A percentile compares a stretch with the other conserved stretches of the same genome.
Evolutionary conservation across 2,329 filamentous ascomycete genomes (phyloP).

Genomic region (Epichloe elymi): DNA sequence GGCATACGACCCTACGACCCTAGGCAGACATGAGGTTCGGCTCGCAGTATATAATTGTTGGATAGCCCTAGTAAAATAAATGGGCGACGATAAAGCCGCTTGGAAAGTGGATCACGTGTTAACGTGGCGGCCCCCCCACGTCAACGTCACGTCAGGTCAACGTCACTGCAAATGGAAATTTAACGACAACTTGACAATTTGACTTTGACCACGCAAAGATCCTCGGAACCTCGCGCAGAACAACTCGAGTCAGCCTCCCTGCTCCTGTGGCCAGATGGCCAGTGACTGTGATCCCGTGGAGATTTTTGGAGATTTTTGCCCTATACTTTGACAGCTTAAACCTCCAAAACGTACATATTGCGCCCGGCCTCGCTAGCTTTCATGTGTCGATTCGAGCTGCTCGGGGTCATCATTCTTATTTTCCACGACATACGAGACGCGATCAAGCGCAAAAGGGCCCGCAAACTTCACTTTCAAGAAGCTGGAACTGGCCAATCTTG

Average conservation of each 20-base stretch:
- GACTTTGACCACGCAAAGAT: background rate
- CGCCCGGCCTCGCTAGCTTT: constrained; percentile 1
- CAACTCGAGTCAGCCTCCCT: background rate
- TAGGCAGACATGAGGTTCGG: no score
- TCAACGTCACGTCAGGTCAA: background rate
- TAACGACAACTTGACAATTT: background rate
- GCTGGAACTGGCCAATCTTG: constrained; percentile 4
- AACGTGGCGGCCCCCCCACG: background rate
- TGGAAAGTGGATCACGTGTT: constrained; percentile 1
- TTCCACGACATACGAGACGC: constrained; percentile 30
- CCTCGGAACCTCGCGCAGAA: background rate
- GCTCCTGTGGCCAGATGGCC: background rate
- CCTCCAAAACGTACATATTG: background rate
- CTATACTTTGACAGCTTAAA: background rate
- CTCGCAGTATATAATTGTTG: no score
- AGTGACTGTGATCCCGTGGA: background rate
- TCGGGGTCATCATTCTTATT: constrained; percentile 36
- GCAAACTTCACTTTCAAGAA: constrained; percentile 10
- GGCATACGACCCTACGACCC: no score
- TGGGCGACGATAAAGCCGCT: no score
- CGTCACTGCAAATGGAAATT: background rate
- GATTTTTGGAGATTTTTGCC: no score
- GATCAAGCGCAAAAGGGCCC: constrained; percentile 22
- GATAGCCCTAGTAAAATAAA: no score
- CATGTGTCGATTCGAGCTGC: constrained; percentile 43